Base-by-base conservation (phyloP, 352 stramenopile species). In the Nothophytophthora sp. region DNA sequence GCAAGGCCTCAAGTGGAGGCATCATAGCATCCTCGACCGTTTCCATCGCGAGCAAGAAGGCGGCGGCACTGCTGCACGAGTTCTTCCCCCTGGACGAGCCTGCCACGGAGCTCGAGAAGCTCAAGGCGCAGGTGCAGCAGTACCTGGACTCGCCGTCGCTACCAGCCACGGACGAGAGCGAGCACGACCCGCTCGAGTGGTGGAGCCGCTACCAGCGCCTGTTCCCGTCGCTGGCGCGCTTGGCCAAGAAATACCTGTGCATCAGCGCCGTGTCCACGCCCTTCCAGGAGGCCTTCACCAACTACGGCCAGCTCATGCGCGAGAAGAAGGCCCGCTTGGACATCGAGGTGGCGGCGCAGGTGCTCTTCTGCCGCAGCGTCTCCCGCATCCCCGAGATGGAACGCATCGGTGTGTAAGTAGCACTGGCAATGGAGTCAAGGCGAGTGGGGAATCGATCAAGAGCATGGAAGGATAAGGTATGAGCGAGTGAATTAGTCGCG, bases 371-470 rank as follows among this genome's bases (percentile, higher is more conserved):
- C 48, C 76, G 80, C 32, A 90, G 79, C 32, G 82, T 88, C 3
- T 90, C 74, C 29, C 59, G 79, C 7, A 90, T 93, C 30, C 77
- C 80, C 11, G 83, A 93, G 59, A 92, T 92, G 79, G 79, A 92
- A 30, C 81, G 81, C 29, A 89, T 92, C 52, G 87, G 87, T 44
- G 79, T 86, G 18, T 87, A 67, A 60, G 36, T 36, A 37, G n/a
- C n/a, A n/a, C n/a, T n/a, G n/a, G n/a, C n/a, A n/a, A n/a, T n/a
- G n/a, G n/a, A 35, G 33, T 27, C 23, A 30, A 25, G n/a, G n/a
- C n/a, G n/a, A n/a, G n/a, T n/a, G n/a, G n/a, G n/a, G n/a, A n/a
- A n/a, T n/a, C n/a, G n/a, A n/a, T n/a, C n/a, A n/a, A n/a, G n/a
- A n/a, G n/a, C n/a, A n/a, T n/a, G n/a, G n/a, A n/a, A n/a, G n/a